These are phyloP conservation scores for Zopfia rhizophila DNA, from an alignment of 2,329 filamentous ascomycete species.

Conservation along the genomic window DNA sequence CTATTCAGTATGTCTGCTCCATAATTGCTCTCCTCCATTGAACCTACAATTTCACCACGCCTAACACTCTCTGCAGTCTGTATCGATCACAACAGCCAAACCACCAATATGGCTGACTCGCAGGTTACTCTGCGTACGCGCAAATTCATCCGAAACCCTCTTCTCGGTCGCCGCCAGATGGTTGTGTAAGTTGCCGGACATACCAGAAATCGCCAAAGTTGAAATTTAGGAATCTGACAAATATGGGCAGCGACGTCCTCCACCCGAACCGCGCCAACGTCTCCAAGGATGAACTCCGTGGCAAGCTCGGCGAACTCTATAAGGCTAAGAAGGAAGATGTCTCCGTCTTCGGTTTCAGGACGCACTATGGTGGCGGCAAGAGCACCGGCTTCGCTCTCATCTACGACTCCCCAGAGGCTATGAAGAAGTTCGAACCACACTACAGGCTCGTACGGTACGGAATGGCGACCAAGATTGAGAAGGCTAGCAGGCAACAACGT, in stretches of 20 bases:
- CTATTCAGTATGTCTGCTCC: conserved; percentile 42
- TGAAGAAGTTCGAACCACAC: conserved; percentile 99
- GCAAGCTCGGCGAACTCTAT: conserved; percentile 95
- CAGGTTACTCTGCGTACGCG: conserved; percentile 79
- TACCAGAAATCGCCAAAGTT: conserved; percentile 23
- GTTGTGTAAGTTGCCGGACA: conserved; percentile 77
- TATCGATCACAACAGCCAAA: conserved; percentile 41
- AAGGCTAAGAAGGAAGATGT: conserved; percentile 98
- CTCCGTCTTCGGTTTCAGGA: conserved; percentile 97
- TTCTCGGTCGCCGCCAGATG: conserved; percentile 99
- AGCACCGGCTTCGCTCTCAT: conserved; percentile 98
- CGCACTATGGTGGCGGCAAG: conserved; percentile 99
- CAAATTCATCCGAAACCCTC: conserved; percentile 99
- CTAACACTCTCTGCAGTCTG: conserved; percentile 11
- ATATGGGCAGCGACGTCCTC: conserved; percentile 86
- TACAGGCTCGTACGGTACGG: conserved; percentile 97
- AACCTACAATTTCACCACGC: conserved; percentile 15
- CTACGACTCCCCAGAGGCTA: conserved; percentile 97
- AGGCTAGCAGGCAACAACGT: conserved; percentile 98
- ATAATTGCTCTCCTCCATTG: background rate
- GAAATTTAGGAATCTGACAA: conserved; percentile 39
- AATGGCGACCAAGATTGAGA: conserved; percentile 93
- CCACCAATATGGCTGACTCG: conserved; percentile 81
- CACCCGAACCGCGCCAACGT: conserved; percentile 99
- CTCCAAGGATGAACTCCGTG: conserved; percentile 97